A percentile compares a stretch with the other conserved stretches of the same genome.
phyloP scores from a whole-genome alignment of 306 rosid genomes.

The Quercus bicolor region DNA sequence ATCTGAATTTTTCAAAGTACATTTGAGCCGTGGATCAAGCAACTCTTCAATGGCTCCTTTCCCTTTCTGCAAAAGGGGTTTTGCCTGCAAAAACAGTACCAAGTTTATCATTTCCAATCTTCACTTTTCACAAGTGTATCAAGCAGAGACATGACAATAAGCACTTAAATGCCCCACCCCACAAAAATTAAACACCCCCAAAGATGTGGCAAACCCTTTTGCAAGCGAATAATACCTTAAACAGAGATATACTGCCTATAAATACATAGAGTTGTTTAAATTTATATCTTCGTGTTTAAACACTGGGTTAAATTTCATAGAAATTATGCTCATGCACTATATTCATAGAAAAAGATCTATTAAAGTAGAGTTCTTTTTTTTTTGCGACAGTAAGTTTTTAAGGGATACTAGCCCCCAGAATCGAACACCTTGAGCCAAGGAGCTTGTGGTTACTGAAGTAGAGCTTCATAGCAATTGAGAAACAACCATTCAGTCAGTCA shows the following conservation, averaged over 20 bases:
- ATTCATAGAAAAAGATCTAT: neutral
- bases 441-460: too few species aligned
- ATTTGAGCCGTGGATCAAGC: constrained; percentile 71
- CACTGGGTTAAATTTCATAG: neutral
- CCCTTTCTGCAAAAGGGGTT: constrained; percentile 78
- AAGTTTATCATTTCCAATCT: neutral
- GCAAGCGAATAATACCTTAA: neutral
- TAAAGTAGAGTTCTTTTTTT: neutral
- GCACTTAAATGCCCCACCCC: neutral
- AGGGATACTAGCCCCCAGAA: too few species aligned
- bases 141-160: neutral
- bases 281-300: neutral
- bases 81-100: constrained; percentile 54
- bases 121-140: neutral
- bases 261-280: neutral
- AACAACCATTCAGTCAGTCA: neutral
- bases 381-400: too few species aligned
- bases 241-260: neutral
- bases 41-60: constrained; percentile 83
- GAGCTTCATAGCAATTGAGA: neutral
- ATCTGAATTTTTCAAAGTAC: constrained; percentile 51
- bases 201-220: neutral
- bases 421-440: too few species aligned
- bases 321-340: neutral
- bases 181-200: neutral